phyloP scores from a whole-genome alignment of 2,329 filamentous ascomycete species.

The Penicillium sp. region DNA sequence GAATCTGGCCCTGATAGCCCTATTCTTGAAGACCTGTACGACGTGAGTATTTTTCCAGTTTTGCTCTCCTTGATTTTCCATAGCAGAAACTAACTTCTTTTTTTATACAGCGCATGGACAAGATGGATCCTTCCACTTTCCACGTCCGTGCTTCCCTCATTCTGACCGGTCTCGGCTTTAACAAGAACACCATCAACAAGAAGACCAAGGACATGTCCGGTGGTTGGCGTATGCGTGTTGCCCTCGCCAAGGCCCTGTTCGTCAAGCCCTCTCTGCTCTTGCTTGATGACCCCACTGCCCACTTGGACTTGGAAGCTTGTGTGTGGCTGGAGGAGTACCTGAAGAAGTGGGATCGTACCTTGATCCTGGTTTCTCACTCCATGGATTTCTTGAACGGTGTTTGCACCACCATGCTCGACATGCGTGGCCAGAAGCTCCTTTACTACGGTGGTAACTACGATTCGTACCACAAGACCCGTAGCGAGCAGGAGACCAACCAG shows the following conservation, averaged over 20 bases:
- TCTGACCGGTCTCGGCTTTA: conserved; percentile 97
- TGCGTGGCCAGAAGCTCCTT: conserved; percentile 80
- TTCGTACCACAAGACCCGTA: conserved; percentile 89
- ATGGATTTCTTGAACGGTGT: conserved; percentile 99
- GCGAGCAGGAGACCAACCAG: conserved; percentile 95
- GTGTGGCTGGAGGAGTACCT: conserved; percentile 99
- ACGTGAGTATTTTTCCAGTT: conserved; percentile 58
- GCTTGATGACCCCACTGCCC: conserved; percentile 96
- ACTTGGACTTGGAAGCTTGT: conserved; percentile 98
- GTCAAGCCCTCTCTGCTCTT: conserved; percentile 94
- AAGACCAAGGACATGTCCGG: conserved; percentile 99
- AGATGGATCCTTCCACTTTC: conserved; percentile 98
- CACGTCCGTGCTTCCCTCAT: conserved; percentile 93
- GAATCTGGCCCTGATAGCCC: conserved; percentile 88
- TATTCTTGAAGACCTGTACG: conserved; percentile 89
- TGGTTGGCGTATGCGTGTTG: conserved; percentile 99
- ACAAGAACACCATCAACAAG: conserved; percentile 96
- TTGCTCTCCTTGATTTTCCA: neutral
- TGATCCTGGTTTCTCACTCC: conserved; percentile 94
- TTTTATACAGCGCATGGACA: conserved; percentile 77
- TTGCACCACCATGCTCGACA: conserved; percentile 97
- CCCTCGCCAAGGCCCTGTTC: conserved; percentile 94
- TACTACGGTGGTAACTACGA: conserved; percentile 99
- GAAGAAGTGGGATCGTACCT: conserved; percentile 98
- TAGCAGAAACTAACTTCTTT: conserved; percentile 22